Base-by-base conservation (phyloP, 2,329 filamentous ascomycete species). In the Talaromyces sp. region DNA sequence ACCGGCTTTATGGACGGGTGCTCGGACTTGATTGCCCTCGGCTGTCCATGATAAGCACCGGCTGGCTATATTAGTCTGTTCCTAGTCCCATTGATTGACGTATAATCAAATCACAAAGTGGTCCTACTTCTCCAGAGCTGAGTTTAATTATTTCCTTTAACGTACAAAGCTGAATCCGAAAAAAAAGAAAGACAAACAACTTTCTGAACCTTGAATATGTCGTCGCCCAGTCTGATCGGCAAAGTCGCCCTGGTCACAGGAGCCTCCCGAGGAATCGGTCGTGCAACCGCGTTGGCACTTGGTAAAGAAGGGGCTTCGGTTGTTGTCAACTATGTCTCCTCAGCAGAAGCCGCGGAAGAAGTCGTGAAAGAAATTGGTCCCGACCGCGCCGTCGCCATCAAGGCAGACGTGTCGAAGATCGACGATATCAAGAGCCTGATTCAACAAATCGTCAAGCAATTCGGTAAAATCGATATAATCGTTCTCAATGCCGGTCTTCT, bases 381-480 rank as follows among this genome's bases (percentile, higher is more conserved):
- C 2, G 70, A 79, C 54, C 74, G 76, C 2, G 77, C 79, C 10
- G 67, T 82, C 22, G 79, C 81, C 21, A 74, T 88, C 19, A 77
- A 83, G 70, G 84, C 81, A 1, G 78, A 87, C 63, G 80, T 75
- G 4, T 74, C 75, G 36, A 77, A 71, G 33, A 62, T 83, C 5
- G 28, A 66, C 0, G 79, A 78, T 10, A 73, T 83, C 56, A 74
- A 77, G n/a, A 68, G 67, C 17, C 73, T 87, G 5, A 75, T 87
- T 15, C 66, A 75, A 2, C 70, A 73, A 3, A 75, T 80, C 0
- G 73, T 85, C 1, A 63, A 72, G 2, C 74, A 73, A 45, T 84
- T 81, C 62, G 79, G 79, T 17, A 77, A 77, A 60, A 80, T 87
- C 61, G 84, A 87, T 70, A 77, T 85, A 39, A 61, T 86, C 2